These are phyloP conservation scores for Pterocarpus macrocarpus DNA, from an alignment of 306 rosid genomes.

Conservation along the genomic window DNA sequence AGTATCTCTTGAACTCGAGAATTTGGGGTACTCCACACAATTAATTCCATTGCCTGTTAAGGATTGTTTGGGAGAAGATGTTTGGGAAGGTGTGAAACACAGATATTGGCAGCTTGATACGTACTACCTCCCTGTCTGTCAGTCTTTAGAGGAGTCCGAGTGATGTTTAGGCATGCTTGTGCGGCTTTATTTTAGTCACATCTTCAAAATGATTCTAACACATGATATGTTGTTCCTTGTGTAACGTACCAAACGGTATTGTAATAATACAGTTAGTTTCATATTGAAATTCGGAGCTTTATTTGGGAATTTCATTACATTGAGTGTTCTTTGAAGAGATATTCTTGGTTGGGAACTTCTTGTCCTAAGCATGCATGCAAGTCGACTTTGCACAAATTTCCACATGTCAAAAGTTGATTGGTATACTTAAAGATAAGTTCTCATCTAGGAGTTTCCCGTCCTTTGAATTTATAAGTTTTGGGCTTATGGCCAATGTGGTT, in stretches of 20 bases:
- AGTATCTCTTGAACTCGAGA: slow-evolving; percentile 92
- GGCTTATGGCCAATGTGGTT: background rate
- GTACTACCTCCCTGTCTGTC: slow-evolving; percentile 92
- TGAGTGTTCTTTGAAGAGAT: slow-evolving; percentile 18
- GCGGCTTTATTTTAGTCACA: slow-evolving; percentile 28
- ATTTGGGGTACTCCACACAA: slow-evolving; percentile 85
- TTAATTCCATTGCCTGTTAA: slow-evolving; percentile 91
- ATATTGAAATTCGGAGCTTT: slow-evolving; percentile 30
- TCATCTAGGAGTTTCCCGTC: background rate
- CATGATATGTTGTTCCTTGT: slow-evolving; percentile 24
- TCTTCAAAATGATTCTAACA: slow-evolving; percentile 37
- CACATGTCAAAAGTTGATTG: background rate
- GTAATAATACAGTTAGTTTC: slow-evolving; percentile 34
- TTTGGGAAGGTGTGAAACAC: slow-evolving; percentile 96
- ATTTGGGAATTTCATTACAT: slow-evolving; percentile 19
- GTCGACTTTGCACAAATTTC: background rate
- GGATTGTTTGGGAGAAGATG: slow-evolving; percentile 84
- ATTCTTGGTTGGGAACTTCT: background rate
- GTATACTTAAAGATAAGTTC: background rate
- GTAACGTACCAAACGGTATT: slow-evolving; percentile 21
- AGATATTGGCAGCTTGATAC: slow-evolving; percentile 98
- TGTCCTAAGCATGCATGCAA: background rate
- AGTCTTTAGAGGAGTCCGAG: slow-evolving; percentile 64
- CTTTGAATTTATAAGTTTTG: slow-evolving; percentile 19
- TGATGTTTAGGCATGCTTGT: slow-evolving; percentile 43